These are phyloP conservation scores for Austroboletus festivus DNA, from an alignment of 768 basidiomycete species.

Conservation along the genomic window DNA sequence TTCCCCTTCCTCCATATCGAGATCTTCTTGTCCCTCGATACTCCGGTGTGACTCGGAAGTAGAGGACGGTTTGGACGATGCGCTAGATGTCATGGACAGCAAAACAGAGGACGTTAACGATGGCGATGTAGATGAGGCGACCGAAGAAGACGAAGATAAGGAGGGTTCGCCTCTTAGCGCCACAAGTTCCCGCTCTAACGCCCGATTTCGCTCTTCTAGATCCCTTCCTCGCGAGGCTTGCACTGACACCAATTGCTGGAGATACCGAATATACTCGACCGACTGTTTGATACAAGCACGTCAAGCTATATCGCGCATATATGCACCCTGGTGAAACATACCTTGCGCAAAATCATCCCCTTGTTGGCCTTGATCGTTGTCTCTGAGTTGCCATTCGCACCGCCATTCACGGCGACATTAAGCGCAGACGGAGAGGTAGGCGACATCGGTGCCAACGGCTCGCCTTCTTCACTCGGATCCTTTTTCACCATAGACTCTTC, in stretches of 20 bases:
- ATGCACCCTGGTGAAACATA: conserved; percentile 22
- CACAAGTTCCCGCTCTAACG: conserved; percentile 29
- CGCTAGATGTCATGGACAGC: conserved; percentile 17
- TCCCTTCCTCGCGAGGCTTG: conserved; percentile 78
- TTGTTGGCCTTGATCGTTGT: conserved; percentile 84
- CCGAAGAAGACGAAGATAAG: conserved; percentile 12
- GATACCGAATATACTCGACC: conserved; percentile 61
- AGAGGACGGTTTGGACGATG: conserved; percentile 13
- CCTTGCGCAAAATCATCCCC: conserved; percentile 88
- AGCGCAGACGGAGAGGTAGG: conserved; percentile 18
- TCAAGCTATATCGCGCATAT: too few species aligned
- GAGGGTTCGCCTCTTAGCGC: conserved; percentile 22
- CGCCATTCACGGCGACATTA: conserved; percentile 4
- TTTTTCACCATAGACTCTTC: conserved; percentile 24
- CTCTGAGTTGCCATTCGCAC: conserved; percentile 16
- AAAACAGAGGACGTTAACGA: conserved; percentile 15
- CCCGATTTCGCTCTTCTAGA: conserved; percentile 67
- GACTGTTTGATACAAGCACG: conserved; percentile 33
- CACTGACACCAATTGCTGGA: conserved; percentile 80
- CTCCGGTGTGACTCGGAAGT: neutral
- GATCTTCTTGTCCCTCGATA: conserved; percentile 9
- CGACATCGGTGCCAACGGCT: conserved; percentile 18
- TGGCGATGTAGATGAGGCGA: conserved; percentile 17
- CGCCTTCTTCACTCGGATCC: conserved; percentile 31
- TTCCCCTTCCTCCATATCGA: conserved; percentile 24